Percentiles rank a stretch among this genome's conserved stretches.
These are phyloP conservation scores for Solanum chilense DNA, from an alignment of 257 asterid species.

Conservation along the genomic window DNA sequence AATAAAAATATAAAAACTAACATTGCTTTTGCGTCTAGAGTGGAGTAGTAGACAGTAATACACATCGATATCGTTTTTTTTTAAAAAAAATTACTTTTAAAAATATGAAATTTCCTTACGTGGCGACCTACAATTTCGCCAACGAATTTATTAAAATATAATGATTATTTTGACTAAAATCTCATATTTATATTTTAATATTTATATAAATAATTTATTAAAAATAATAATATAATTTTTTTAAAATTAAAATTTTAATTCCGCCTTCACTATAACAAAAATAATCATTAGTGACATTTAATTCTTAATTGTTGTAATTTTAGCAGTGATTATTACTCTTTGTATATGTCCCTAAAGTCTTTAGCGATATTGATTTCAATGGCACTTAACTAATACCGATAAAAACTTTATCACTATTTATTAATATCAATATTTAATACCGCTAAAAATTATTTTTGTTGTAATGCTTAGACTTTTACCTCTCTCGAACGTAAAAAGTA, in stretches of 20 bases:
- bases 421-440: fast-evolving
- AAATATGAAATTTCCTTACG: neutral
- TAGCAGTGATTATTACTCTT: fast-evolving
- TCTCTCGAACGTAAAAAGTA: neutral
- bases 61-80: neutral
- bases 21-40: neutral
- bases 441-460: too few species aligned
- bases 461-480: fast-evolving
- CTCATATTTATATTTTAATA: neutral
- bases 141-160: neutral
- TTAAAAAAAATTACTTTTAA: too few species aligned
- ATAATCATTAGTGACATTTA: too few species aligned
- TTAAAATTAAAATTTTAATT: neutral
- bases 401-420: too few species aligned
- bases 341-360: too few species aligned
- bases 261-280: too few species aligned
- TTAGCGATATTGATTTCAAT: too few species aligned
- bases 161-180: neutral
- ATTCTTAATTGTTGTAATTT: too few species aligned
- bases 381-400: fast-evolving
- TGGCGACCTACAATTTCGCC: neutral
- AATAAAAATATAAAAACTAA: neutral
- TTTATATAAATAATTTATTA: neutral
- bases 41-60: neutral
- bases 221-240: neutral